These are phyloP conservation scores for Jasminum sambac DNA, from an alignment of 257 asterid species.

Conservation along the genomic window DNA sequence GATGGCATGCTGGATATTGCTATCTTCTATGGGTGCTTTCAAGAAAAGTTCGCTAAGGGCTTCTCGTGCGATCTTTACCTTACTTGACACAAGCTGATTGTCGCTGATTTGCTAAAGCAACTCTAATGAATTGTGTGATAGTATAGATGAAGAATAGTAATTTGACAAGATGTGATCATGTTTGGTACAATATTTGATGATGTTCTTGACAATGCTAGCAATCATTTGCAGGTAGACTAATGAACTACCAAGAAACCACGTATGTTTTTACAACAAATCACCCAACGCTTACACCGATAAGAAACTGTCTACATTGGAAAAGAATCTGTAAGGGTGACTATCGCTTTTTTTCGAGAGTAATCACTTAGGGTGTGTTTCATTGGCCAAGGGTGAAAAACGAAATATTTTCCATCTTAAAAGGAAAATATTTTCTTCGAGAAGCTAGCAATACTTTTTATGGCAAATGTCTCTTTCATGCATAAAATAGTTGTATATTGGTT, in stretches of 20 bases:
- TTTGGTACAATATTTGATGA: conserved; percentile 19
- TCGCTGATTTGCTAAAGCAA: conserved; percentile 33
- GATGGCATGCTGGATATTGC: conserved; percentile 27
- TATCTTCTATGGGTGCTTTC: conserved; percentile 18
- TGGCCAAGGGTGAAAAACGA: no score
- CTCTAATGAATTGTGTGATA: conserved; percentile 37
- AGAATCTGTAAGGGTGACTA: no score
- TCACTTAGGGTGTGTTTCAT: no score
- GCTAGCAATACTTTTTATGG: no score
- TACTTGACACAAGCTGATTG: conserved; percentile 34
- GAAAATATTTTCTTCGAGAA: no score
- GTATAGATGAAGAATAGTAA: conserved; percentile 28
- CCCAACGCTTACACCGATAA: no score
- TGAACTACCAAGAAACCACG: conserved; percentile 20
- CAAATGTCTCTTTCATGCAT: no score
- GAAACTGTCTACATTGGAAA: no score
- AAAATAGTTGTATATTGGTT: no score
- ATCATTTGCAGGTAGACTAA: conserved; percentile 5
- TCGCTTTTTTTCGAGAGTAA: no score
- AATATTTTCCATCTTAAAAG: no score
- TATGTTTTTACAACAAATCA: no score
- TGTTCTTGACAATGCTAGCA: not conserved
- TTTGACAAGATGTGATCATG: conserved; percentile 40
- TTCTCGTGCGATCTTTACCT: conserved; percentile 27
- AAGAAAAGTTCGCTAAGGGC: conserved; percentile 34